phyloP scores from a whole-genome alignment of 2,329 filamentous ascomycete species.

The Colletotrichum somersetense region DNA sequence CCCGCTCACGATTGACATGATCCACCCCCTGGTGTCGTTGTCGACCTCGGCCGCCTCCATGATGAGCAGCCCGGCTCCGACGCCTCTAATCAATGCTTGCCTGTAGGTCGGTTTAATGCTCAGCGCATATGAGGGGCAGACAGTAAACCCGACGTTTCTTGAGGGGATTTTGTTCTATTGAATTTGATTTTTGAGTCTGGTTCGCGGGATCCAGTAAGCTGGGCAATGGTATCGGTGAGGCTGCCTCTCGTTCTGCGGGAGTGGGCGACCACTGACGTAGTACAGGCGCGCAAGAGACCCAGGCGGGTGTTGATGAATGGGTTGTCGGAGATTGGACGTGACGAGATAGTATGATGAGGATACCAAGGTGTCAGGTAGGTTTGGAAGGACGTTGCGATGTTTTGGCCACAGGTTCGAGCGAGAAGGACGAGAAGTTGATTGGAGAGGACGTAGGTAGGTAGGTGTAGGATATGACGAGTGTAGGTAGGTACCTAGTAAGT shows the following conservation, averaged over 20 bases:
- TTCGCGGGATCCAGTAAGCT: conserved; percentile 5
- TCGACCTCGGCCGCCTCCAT: conserved; percentile 63
- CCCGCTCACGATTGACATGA: conserved; percentile 89
- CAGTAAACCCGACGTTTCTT: neutral
- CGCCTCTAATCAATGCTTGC: conserved; percentile 37
- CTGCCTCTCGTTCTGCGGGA: conserved; percentile 26
- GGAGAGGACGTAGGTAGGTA: conserved; percentile 15
- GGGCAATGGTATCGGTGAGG: conserved; percentile 20
- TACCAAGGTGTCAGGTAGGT: conserved; percentile 15
- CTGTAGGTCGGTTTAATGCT: conserved; percentile 25
- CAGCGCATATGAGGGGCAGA: conserved; percentile 25
- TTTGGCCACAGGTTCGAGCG: neutral
- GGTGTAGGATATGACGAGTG: conserved; percentile 3
- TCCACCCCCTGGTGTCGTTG: conserved; percentile 93
- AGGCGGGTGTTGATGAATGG: conserved; percentile 6
- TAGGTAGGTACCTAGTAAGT: neutral
- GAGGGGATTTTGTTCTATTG: neutral
- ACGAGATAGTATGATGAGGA: neutral
- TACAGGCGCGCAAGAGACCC: conserved; percentile 19
- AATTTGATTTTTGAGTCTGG: neutral
- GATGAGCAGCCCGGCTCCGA: conserved; percentile 44
- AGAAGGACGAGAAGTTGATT: neutral
- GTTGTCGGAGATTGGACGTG: neutral
- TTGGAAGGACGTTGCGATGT: neutral
- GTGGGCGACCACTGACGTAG: conserved; percentile 36